Conservation (phyloP, 805 yeast species). For the Candida rishiriensis region DNA sequence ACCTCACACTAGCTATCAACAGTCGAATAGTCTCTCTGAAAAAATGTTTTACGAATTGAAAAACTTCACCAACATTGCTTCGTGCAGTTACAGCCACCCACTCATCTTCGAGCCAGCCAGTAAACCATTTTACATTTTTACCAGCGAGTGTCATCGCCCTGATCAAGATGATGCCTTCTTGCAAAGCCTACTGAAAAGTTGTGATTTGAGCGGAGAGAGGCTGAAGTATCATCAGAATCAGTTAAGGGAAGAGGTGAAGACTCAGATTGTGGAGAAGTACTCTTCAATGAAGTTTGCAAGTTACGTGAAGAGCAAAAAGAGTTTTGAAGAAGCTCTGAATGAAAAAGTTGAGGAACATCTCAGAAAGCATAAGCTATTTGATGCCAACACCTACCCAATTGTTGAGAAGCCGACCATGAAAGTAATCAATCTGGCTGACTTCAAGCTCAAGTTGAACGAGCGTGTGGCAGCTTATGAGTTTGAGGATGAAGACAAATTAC, state of each 20-base stretch:
- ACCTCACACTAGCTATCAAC: too few species aligned
- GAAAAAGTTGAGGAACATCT: slow-evolving; percentile 14
- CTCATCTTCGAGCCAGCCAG: slow-evolving; percentile 19
- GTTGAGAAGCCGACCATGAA: slow-evolving; percentile 18
- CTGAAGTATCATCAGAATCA: slow-evolving; percentile 10
- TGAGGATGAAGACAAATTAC: slow-evolving; percentile 12
- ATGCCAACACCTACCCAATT: slow-evolving; percentile 17
- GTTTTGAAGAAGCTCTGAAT: slow-evolving; percentile 3
- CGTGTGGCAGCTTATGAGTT: slow-evolving; percentile 13
- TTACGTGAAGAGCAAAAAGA: background rate
- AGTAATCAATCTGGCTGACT: slow-evolving; percentile 9
- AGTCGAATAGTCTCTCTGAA: too few species aligned
- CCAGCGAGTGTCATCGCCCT: slow-evolving; percentile 7
- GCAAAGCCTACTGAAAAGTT: slow-evolving; percentile 14
- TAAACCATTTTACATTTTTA: slow-evolving; percentile 13
- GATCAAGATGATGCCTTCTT: slow-evolving; percentile 20
- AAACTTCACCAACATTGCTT: slow-evolving; percentile 19
- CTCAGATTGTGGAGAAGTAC: slow-evolving; percentile 7
- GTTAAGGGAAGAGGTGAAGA: slow-evolving; percentile 7
- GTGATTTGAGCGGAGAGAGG: slow-evolving; percentile 24
- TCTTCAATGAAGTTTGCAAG: background rate
- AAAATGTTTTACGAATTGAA: slow-evolving; percentile 17
- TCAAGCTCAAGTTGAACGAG: slow-evolving; percentile 11
- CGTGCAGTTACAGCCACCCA: slow-evolving; percentile 21
- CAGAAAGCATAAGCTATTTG: slow-evolving; percentile 10